Evolutionary conservation across 1,284 basidiomycete genomes (phyloP), one percentile per base, ranked within the genome.

Genomic region (Mycosarcoma mackinlayi): DNA sequence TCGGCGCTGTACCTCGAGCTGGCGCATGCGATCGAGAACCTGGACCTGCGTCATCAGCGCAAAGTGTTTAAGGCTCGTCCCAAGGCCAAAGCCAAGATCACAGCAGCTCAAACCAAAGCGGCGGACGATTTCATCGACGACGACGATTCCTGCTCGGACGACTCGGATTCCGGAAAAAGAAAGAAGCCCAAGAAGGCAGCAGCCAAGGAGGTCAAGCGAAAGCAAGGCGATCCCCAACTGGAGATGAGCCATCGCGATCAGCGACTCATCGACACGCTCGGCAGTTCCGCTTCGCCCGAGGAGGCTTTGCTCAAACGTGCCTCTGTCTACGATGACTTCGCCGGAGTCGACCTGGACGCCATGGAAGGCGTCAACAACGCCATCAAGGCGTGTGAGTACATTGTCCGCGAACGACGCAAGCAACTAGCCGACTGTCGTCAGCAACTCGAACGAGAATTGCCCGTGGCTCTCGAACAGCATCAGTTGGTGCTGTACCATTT

Each of bases 1-100:
- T 90, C 92, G 11, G 94, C 94, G 0, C 93, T 96, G 64, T 97
- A 97, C 81, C 86, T 96, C 33, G 94, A 97, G 82, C 87, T 97
- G n/a, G 93, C 95, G 77, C 94, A 97, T 76, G 92, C 95, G 78
- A 86, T 97, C 24, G 90, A 91, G 47, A 91, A 92, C 14, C 85
- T 94, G 21, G 92, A 94, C 68, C 92, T 93, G 89, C 54, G 75
- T 4, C 70, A 91, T 61, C 58, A 71, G 76, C 73, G 80, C 21
- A 65, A 58, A 24, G 52, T 62, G 11, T 68, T 73, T 64, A 63
- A 68, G 27, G 66, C 57, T 9, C 44, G 51, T 13, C 40, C 61
- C 2, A 69, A 65, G 19, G 52, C 62, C 28, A 57, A 56, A 33
- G 41, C 60, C 1, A 61, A 61, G 49, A 30, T 40, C 33, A 33